A percentile compares a stretch with the other conserved stretches of the same genome.
Conservation (phyloP, 352 stramenopile genomes). For the Globisporangium apiculatum region DNA sequence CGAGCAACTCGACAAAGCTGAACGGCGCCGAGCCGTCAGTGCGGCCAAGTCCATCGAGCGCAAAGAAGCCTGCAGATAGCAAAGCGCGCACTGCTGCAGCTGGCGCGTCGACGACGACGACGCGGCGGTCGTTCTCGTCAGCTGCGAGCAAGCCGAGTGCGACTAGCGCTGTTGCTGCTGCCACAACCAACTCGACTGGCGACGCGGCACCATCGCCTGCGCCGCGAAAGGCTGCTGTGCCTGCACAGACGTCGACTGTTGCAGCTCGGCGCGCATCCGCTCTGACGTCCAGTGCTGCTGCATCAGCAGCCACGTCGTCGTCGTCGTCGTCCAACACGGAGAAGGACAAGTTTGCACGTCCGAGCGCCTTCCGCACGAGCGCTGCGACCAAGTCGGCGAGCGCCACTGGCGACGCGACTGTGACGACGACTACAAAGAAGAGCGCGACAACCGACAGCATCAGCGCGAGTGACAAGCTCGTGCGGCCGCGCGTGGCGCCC, state of each 20-base stretch:
- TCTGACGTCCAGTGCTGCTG: neutral
- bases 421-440: neutral
- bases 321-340: constrained; percentile 7
- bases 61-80: constrained; percentile 6
- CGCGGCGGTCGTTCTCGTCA: constrained; percentile 2
- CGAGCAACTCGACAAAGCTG: neutral
- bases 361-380: neutral
- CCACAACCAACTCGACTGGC: no score
- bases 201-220: neutral
- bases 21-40: neutral
- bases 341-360: neutral
- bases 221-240: constrained; percentile 8
- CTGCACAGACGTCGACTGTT: constrained; percentile 1
- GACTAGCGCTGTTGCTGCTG: neutral
- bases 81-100: neutral
- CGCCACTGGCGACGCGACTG: neutral
- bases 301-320: constrained; percentile 1
- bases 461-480: neutral
- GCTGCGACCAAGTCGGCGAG: no score
- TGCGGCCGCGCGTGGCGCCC: constrained; percentile 1
- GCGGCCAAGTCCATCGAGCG: constrained; percentile 10
- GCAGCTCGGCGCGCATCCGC: no score
- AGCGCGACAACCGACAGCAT: neutral
- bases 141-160: constrained; percentile 1
- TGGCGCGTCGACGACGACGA: neutral